Evolutionary conservation across 2,329 filamentous ascomycete species (phyloP).

Genomic region (Whalleya microplaca): DNA sequence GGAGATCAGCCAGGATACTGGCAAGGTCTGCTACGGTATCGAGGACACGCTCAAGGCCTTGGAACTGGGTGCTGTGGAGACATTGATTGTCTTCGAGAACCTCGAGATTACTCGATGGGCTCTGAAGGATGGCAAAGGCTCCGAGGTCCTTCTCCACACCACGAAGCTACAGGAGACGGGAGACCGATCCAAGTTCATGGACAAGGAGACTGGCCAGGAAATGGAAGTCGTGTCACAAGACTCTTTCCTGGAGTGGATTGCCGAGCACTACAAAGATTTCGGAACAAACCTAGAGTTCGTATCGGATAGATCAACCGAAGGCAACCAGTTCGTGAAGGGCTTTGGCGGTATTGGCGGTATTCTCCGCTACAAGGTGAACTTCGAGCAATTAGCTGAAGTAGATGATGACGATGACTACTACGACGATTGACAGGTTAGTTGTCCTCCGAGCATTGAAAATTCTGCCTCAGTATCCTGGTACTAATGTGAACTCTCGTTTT

Average conservation of each 20-base stretch:
- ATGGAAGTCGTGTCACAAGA: conserved; percentile 91
- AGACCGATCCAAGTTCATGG: conserved; percentile 85
- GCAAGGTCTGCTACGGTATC: conserved; percentile 96
- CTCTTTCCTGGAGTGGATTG: conserved; percentile 99
- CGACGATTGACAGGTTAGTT: conserved; percentile 53
- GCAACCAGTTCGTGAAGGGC: conserved; percentile 99
- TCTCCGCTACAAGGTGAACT: conserved; percentile 99
- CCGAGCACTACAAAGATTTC: conserved; percentile 97
- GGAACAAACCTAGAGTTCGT: conserved; percentile 96
- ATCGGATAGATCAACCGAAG: conserved; percentile 94
- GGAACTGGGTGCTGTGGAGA: conserved; percentile 93
- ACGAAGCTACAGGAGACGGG: conserved; percentile 80
- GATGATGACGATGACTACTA: conserved; percentile 94
- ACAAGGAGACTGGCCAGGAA: conserved; percentile 93
- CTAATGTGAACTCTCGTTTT: conserved; percentile 77
- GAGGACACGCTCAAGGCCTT: conserved; percentile 97
- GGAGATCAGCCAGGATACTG: conserved; percentile 96
- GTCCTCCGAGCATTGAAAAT: conserved; percentile 19
- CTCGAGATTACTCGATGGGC: conserved; percentile 91
- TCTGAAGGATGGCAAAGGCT: conserved; percentile 77
- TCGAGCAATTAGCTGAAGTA: conserved; percentile 94
- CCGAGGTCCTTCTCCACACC: conserved; percentile 79
- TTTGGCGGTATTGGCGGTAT: conserved; percentile 98
- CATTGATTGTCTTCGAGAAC: conserved; percentile 95
- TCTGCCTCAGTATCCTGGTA: conserved; percentile 6